phyloP scores from a whole-genome alignment of 306 rosid species.

The Betula pendula region DNA sequence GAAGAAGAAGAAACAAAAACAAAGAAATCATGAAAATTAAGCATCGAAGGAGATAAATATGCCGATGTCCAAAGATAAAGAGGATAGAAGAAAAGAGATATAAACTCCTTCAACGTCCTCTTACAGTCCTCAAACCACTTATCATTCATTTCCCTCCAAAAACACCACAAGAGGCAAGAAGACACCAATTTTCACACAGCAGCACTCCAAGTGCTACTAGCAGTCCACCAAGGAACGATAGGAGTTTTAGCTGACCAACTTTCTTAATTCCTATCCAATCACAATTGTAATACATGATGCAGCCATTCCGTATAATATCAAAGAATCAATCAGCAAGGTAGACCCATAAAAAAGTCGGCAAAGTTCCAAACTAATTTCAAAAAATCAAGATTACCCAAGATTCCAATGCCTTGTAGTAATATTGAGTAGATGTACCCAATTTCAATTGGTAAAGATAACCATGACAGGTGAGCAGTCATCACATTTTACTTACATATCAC shows the following conservation, averaged over 20 bases:
- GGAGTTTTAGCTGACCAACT: not conserved
- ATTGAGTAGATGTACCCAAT: not conserved
- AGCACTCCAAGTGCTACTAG: no score
- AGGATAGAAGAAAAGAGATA: no score
- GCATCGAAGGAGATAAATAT: no score
- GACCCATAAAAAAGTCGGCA: not conserved
- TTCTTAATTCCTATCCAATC: not conserved
- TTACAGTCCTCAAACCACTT: no score
- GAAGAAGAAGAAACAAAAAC: no score
- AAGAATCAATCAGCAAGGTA: not conserved
- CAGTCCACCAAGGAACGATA: no score
- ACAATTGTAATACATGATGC: not conserved
- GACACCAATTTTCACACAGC: no score
- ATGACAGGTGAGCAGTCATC: not conserved
- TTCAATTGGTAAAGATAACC: not conserved
- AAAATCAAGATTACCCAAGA: not conserved
- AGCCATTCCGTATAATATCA: not conserved
- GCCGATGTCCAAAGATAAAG: no score
- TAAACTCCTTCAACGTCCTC: no score
- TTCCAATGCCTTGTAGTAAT: not conserved
- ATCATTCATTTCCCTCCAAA: no score
- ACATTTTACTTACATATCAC: not conserved
- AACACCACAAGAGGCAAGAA: no score
- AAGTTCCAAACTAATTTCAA: not conserved
- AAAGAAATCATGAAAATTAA: no score